Evolutionary conservation across 208 protist species (phyloP), one percentile per base, ranked within the genome.

Genomic region (Wallacemonas sp.): DNA sequence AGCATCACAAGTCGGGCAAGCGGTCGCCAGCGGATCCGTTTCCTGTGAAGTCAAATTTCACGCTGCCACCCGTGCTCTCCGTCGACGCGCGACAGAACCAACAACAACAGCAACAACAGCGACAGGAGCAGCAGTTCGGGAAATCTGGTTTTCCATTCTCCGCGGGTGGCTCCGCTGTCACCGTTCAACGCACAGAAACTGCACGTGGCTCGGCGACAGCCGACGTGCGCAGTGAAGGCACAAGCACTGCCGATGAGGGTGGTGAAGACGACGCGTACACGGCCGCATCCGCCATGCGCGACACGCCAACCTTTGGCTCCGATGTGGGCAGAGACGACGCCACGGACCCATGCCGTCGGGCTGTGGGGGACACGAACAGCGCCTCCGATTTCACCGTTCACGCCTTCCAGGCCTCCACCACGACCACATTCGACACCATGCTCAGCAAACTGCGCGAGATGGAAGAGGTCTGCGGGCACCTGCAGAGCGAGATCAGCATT

Each of bases 401-500:
- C n/a, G 24, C 51, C n/a, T 58, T 58, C 22, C 56, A 21, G 42
- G 41, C 60, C 0, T 54, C 21, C 26, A 38, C 53, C 11, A 62
- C 36, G 6, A 42, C 45, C 12, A 85, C 85, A 47, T 93, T 96
- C 74, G 77, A 87, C 0, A 66, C 58, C 9, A 93, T 96, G 79
- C 73, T 96, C 19, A 4, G 54, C 11, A 92, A 91, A 49, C 77
- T 94, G 62, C 66, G 70, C 14, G 84, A 93, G 53, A 82, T 90
- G 77, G 86, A 94, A 38, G 69, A 79, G 27, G 83, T 93, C 14
- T 90, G 88, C 75, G 41, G 66, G 17, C 80, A 94, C 67, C 71
- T 96, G 36, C 87, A 88, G 24, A 38, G 68, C 28, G 81, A 93
- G 68, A 84, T 96, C 22, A 74, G 80, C 15, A 80, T 94, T 42